Conservation (phyloP, 345 rosid genomes). For the Cardiospermum halicacabum region DNA sequence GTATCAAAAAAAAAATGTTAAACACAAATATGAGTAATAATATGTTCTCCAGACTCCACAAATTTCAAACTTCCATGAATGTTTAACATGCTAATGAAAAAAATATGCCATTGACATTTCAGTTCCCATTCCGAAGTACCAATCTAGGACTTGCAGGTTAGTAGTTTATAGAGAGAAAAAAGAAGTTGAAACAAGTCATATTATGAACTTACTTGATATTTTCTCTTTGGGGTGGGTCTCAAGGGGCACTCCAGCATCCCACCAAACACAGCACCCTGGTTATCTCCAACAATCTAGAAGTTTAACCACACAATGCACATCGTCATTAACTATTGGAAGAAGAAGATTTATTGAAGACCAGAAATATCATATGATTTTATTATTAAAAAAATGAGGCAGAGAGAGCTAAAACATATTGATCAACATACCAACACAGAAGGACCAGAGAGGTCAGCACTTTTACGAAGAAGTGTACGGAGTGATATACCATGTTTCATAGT, state of each 20-base stretch:
- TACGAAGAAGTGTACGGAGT: constrained; percentile 84
- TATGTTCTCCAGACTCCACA: too few species aligned
- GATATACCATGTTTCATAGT: constrained; percentile 94
- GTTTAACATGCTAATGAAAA: too few species aligned
- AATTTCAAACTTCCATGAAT: too few species aligned
- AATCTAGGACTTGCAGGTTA: too few species aligned
- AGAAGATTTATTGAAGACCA: constrained; percentile 1
- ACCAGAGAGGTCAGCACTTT: constrained; percentile 70
- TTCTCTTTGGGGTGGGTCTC: constrained; percentile 78
- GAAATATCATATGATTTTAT: neutral
- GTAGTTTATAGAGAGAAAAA: neutral
- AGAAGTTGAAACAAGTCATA: neutral
- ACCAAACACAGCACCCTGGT: constrained; percentile 80
- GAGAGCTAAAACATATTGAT: neutral
- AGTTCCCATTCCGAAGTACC: too few species aligned
- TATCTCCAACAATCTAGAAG: constrained; percentile 73
- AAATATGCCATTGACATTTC: too few species aligned
- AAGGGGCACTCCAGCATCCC: constrained; percentile 77
- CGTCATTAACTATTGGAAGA: neutral
- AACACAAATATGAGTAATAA: neutral
- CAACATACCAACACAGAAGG: constrained; percentile 74
- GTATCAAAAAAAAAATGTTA: neutral
- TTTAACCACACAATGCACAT: constrained; percentile 17
- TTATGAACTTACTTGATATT: constrained; percentile 61
- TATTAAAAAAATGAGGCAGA: too few species aligned